Conservation (phyloP, 208 protist species). For the Wallacemonas rigidus region DNA sequence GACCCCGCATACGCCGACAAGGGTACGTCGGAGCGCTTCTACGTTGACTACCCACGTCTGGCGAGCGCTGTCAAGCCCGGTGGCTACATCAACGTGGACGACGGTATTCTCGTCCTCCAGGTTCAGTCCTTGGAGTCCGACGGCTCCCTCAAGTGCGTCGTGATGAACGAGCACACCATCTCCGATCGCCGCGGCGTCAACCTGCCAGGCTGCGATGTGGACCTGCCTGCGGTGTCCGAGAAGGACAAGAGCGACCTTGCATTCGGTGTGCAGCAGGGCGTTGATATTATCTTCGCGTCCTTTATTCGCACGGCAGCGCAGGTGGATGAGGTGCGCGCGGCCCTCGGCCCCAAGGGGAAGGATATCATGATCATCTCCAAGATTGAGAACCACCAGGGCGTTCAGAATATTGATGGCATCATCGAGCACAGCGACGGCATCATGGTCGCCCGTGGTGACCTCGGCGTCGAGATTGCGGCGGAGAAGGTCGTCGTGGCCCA, state of each 20-base stretch:
- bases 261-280: conserved; percentile 95
- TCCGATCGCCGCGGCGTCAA: conserved; percentile 89
- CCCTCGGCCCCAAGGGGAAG: conserved; percentile 90
- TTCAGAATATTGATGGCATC: conserved; percentile 99
- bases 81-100: conserved; percentile 95
- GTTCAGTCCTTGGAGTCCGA: conserved; percentile 79
- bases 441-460: conserved; percentile 99
- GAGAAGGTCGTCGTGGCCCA: conserved; percentile 98
- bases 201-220: conserved; percentile 86
- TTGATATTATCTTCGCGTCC: conserved; percentile 99
- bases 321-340: conserved; percentile 91
- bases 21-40: conserved; percentile 84
- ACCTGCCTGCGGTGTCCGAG: conserved; percentile 88
- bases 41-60: conserved; percentile 93
- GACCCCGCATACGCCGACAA: conserved; percentile 84
- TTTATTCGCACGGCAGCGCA: conserved; percentile 97
- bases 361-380: conserved; percentile 98
- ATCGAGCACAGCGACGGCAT: conserved; percentile 96
- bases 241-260: conserved; percentile 94
- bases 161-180: conserved; percentile 80
- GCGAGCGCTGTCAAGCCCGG: conserved; percentile 78
- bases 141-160: conserved; percentile 75
- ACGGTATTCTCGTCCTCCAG: conserved; percentile 94
- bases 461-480: conserved; percentile 98
- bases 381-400: conserved; percentile 99